Evolutionary conservation across 2,329 filamentous ascomycete genomes (phyloP), one percentile per base, ranked within the genome.

Genomic region (Fusarium sp.): DNA sequence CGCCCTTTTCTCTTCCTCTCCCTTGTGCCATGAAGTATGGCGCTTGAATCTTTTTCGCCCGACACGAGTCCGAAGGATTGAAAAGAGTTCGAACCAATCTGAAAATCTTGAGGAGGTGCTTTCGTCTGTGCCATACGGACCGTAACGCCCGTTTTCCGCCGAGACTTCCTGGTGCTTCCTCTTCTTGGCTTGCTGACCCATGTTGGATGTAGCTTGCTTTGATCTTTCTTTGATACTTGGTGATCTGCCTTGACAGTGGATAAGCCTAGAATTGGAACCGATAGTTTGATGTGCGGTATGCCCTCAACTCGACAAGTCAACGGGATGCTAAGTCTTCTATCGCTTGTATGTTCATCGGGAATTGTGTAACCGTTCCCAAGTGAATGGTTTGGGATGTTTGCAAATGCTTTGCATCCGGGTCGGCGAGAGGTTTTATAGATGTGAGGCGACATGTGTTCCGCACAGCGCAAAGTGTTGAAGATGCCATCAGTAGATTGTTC

Each of bases 201-300:
- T 67, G 31, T 47, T 49, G 41, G 41, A 24, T 64, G 45, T 13
- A 73, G 54, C n/a, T 58, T 63, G 22, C 44, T 36, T 28, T 41
- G 44, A 42, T 73, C 52, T 22, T 58, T 67, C 26, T 35, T 45
- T 35, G 31, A n/a, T n/a, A 20, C 26, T 42, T 20, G 44, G 14
- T 45, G 33, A 33, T 45, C 22, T 44, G 42, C 15, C 26, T 36
- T 45, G 38, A 36, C 41, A 38, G 28, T 38, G n/a, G 51, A 42
- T 38, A 28, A 38, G 24, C 39, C 38, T n/a, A 55, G 69, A 10
- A 56, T 70, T 51, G 71, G 33, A 41, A 68, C 26, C 26, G 44
- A 54, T 26, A 75, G 61, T 51, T 60, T 74, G 60, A 73, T 54
- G 47, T 66, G 72, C 7, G 68, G 72, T 28, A 51, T 38, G 33